phyloP scores from a whole-genome alignment of 768 basidiomycete genomes.

The Mycena rosella region DNA sequence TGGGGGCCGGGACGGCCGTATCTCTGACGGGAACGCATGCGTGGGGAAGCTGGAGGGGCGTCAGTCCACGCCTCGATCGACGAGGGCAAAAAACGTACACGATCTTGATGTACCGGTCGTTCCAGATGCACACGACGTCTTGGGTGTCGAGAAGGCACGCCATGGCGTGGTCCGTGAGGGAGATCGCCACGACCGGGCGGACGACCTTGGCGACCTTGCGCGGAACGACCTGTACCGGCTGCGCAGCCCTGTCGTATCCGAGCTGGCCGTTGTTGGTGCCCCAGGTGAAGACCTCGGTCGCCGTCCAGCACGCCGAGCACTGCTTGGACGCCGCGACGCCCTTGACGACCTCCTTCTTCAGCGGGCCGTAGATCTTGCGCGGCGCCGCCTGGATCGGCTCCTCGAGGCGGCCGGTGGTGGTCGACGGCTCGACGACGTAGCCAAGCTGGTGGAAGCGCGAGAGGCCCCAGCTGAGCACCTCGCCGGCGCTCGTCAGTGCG shows the following conservation, averaged over 20 bases:
- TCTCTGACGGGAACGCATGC: conserved; percentile 81
- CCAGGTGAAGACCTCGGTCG: conserved; percentile 83
- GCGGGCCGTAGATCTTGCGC: conserved; percentile 75
- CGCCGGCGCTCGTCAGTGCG: conserved; percentile 82
- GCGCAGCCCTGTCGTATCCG: conserved; percentile 83
- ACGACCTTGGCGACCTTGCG: conserved; percentile 85
- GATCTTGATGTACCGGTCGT: conserved; percentile 81
- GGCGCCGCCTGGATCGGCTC: conserved; percentile 85
- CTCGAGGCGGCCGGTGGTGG: conserved; percentile 60
- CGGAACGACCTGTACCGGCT: conserved; percentile 82
- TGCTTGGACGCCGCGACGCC: conserved; percentile 91
- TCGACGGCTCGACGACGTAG: conserved; percentile 75
- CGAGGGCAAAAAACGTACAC: conserved; percentile 56
- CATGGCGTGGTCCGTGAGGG: conserved; percentile 89
- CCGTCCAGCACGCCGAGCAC: conserved; percentile 92
- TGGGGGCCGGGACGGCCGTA: conserved; percentile 85
- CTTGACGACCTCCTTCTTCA: conserved; percentile 82
- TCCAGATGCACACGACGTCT: conserved; percentile 89
- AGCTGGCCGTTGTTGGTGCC: conserved; percentile 95
- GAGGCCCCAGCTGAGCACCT: conserved; percentile 91
- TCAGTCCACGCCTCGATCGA: neutral
- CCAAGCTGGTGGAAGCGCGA: conserved; percentile 93
- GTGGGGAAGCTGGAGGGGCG: conserved; percentile 74
- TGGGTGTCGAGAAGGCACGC: conserved; percentile 81
- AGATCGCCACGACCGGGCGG: conserved; percentile 76